Percentiles rank a stretch among this genome's conserved stretches.
Evolutionary conservation across 768 basidiomycete species (phyloP).

Genomic region (Candolleomyces eurysporus): DNA sequence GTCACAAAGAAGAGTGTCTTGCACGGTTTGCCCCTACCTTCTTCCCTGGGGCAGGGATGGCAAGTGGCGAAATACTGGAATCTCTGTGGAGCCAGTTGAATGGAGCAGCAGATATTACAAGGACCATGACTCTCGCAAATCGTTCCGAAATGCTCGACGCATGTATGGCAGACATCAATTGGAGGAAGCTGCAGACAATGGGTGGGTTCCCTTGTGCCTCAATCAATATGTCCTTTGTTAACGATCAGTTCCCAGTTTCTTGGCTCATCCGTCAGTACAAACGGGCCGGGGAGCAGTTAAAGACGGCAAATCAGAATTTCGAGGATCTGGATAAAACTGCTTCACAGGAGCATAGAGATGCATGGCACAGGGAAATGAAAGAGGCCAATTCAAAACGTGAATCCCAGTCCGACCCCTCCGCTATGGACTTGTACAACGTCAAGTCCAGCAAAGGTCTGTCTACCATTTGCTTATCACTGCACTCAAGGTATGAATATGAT

Average conservation of each 20-base stretch:
- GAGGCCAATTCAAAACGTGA: neutral
- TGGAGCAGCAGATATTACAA: slow-evolving; percentile 1
- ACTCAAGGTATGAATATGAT: neutral
- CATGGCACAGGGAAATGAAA: neutral
- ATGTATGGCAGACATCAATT: slow-evolving; percentile 23
- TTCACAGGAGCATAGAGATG: neutral
- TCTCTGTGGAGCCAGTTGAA: slow-evolving; percentile 17
- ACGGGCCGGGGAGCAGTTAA: neutral
- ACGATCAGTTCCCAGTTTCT: neutral
- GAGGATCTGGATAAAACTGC: neutral
- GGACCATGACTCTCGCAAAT: slow-evolving; percentile 10
- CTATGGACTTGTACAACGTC: slow-evolving; percentile 1
- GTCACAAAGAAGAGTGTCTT: slow-evolving; percentile 20
- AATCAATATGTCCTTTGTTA: too few relatives aligned
- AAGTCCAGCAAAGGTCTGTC: neutral
- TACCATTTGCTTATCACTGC: neutral
- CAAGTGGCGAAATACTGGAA: slow-evolving; percentile 18
- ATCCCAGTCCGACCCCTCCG: neutral
- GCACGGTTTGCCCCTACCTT: slow-evolving; percentile 17
- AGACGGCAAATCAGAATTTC: neutral
- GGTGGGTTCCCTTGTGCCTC: neutral
- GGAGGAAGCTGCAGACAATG: slow-evolving; percentile 21
- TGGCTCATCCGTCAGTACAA: neutral
- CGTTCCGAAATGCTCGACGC: slow-evolving; percentile 20
- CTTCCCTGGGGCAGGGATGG: slow-evolving; percentile 8